A percentile compares a stretch with the other conserved stretches of the same genome.
Evolutionary conservation across 202 grass and related monocot species (phyloP).

Genomic region (Zizania palustris): DNA sequence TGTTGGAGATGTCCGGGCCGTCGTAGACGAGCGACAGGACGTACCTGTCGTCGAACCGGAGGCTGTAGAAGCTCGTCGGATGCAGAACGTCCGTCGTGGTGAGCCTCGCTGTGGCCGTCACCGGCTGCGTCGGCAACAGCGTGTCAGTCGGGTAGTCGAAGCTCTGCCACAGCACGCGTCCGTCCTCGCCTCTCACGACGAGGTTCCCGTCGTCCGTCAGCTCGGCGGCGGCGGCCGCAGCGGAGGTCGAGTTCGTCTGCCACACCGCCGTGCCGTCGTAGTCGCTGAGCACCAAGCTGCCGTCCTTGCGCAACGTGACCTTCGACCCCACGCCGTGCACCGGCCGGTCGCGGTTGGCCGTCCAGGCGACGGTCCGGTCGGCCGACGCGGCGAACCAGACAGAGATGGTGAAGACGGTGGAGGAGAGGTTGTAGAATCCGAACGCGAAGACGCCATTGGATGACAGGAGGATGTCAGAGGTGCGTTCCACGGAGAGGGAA

Average conservation of each 20-base stretch:
- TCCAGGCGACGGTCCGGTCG: conserved; percentile 4
- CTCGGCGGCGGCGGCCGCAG: background rate
- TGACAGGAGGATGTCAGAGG: background rate
- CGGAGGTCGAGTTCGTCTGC: background rate
- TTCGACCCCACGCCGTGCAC: background rate
- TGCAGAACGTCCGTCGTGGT: background rate
- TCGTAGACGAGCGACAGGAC: background rate
- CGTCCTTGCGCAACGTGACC: background rate
- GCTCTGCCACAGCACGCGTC: conserved; percentile 60
- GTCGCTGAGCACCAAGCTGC: background rate
- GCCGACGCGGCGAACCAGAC: background rate
- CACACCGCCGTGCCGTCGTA: background rate
- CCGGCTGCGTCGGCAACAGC: conserved; percentile 42
- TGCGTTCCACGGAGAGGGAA: background rate
- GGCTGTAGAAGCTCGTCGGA: background rate
- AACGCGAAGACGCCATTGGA: background rate
- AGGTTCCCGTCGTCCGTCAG: background rate
- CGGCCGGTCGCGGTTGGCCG: background rate
- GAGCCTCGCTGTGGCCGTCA: background rate
- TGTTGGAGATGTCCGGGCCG: conserved; percentile 2
- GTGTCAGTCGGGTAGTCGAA: conserved; percentile 81
- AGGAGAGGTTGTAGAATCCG: conserved; percentile 6
- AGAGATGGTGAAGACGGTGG: background rate
- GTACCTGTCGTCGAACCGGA: background rate
- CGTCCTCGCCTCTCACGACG: background rate